Evolutionary conservation across 176 grass and related monocot species (phyloP).

Genomic region (Lolium perenne): DNA sequence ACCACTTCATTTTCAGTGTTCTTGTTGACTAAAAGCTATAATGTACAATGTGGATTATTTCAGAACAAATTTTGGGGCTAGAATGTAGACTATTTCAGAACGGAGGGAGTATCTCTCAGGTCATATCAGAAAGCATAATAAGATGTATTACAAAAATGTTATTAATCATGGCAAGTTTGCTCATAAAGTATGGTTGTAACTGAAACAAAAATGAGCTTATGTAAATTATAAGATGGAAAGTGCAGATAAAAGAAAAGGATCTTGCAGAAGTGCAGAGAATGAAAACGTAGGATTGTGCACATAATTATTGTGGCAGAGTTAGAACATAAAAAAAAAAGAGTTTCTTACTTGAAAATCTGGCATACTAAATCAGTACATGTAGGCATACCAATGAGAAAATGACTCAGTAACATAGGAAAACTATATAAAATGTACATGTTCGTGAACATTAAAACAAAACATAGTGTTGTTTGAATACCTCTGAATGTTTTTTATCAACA

Average conservation of each 20-base stretch:
- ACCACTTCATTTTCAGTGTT: too few relatives aligned
- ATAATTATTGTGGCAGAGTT: too few relatives aligned
- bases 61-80: too few relatives aligned
- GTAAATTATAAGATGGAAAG: conserved; percentile 18
- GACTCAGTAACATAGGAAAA: background rate
- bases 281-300: too few relatives aligned
- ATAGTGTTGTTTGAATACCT: conserved; percentile 63
- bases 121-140: conserved; percentile 11
- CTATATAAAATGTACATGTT: conserved; percentile 13
- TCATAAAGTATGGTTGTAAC: conserved; percentile 19
- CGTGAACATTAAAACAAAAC: conserved; percentile 32
- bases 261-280: background rate
- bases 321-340: background rate
- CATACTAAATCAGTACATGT: conserved; percentile 14
- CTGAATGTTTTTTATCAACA: conserved; percentile 66
- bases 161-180: background rate
- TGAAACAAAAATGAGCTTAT: background rate
- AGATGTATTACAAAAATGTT: background rate
- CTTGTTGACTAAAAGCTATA: too few relatives aligned
- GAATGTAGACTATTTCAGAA: background rate
- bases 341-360: background rate
- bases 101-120: background rate
- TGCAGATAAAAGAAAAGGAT: conserved; percentile 19
- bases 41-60: too few relatives aligned
- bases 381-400: conserved; percentile 23